Evolutionary conservation across 148 eudicot species (phyloP).

Genomic region (Limonium bicolor): DNA sequence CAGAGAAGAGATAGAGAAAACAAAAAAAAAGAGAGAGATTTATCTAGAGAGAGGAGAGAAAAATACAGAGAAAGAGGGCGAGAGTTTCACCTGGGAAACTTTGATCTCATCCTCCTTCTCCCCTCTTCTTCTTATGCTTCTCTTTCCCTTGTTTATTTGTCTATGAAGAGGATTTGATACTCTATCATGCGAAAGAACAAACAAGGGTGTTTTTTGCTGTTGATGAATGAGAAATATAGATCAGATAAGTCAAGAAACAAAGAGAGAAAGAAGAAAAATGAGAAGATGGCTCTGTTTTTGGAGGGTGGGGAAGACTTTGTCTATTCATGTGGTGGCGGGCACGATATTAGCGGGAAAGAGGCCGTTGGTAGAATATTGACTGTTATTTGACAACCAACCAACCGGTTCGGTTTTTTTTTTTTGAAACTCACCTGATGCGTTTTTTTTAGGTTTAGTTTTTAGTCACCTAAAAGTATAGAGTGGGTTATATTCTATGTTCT

Average conservation of each 20-base stretch:
- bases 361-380: background rate
- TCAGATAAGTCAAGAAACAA: too few relatives aligned
- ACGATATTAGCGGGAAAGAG: conserved; percentile 8
- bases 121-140: too few relatives aligned
- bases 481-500: too few relatives aligned
- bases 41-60: background rate
- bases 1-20: too few relatives aligned
- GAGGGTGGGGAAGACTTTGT: background rate
- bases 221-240: background rate
- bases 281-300: background rate
- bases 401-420: background rate
- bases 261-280: background rate
- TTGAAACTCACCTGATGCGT: too few relatives aligned
- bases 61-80: background rate
- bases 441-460: too few relatives aligned
- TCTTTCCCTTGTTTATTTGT: too few relatives aligned
- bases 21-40: too few relatives aligned
- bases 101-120: background rate
- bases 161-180: too few relatives aligned
- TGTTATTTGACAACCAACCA: background rate
- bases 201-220: background rate
- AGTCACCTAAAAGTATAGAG: too few relatives aligned
- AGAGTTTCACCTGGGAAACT: background rate
- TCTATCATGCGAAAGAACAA: too few relatives aligned
- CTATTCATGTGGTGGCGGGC: conserved; percentile 8